These are phyloP conservation scores for Acanthamoeba rhysodes DNA, from an alignment of 208 protist genomes.

Conservation along the genomic window DNA sequence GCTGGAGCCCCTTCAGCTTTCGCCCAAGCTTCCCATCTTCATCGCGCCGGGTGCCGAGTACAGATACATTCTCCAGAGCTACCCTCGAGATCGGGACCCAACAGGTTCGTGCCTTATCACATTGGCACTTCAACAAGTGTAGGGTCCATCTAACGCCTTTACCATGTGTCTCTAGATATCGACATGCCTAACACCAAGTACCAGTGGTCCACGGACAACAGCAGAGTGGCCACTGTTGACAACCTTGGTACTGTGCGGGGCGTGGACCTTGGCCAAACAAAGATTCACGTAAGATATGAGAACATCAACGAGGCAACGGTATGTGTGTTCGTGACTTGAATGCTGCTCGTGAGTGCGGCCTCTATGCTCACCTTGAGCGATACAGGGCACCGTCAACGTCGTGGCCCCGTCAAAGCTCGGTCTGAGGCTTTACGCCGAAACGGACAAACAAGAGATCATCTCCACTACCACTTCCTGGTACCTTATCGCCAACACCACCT, in stretches of 20 bases:
- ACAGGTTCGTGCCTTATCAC: neutral
- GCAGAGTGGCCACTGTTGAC: constrained; percentile 57
- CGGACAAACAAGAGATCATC: constrained; percentile 39
- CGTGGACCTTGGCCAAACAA: constrained; percentile 21
- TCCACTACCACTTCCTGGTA: constrained; percentile 27
- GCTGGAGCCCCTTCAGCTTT: constrained; percentile 70
- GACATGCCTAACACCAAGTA: constrained; percentile 69
- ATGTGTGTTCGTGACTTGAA: neutral
- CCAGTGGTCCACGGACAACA: constrained; percentile 53
- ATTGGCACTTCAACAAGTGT: neutral
- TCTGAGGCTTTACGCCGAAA: constrained; percentile 11
- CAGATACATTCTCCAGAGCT: constrained; percentile 44
- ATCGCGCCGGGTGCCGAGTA: constrained; percentile 59
- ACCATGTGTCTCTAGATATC: constrained; percentile 26
- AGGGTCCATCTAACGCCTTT: neutral
- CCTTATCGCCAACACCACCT: constrained; percentile 48
- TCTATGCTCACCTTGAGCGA: neutral
- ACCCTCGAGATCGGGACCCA: constrained; percentile 49
- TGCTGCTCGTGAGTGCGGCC: neutral
- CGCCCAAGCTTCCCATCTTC: constrained; percentile 48
- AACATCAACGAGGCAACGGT: constrained; percentile 76
- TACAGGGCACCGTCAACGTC: constrained; percentile 51
- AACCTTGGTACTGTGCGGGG: constrained; percentile 31
- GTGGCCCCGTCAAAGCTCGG: constrained; percentile 54
- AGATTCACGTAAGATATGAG: constrained; percentile 47